These are phyloP conservation scores for Nosema muscidifuracis DNA, from an alignment of 371 early-diverging fungal genomes.

Conservation along the genomic window DNA sequence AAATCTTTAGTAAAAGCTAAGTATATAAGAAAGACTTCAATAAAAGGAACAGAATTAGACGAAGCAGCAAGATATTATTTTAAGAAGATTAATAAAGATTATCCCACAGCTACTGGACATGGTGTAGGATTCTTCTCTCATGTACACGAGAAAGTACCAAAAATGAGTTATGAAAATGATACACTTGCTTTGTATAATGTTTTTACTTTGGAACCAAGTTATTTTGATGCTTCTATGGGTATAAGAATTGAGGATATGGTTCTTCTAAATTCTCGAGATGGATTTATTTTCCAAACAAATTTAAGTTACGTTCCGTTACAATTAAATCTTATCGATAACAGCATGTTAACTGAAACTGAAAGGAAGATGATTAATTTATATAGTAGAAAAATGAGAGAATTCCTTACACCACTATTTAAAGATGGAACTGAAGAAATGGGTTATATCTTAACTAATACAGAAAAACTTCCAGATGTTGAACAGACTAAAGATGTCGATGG, in stretches of 20 bases:
- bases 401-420: not conserved
- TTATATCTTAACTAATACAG: not conserved
- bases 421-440: not conserved
- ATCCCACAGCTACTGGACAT: constrained; percentile 95
- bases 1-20: constrained; percentile 83
- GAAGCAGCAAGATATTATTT: constrained; percentile 1
- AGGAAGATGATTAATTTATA: constrained; percentile 47
- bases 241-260: constrained; percentile 91
- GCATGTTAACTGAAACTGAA: constrained; percentile 52
- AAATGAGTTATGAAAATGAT: constrained; percentile 67
- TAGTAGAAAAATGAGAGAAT: constrained; percentile 11
- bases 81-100: constrained; percentile 78
- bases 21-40: constrained; percentile 74
- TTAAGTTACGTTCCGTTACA: constrained; percentile 60
- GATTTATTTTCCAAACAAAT: constrained; percentile 56
- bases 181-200: constrained; percentile 30
- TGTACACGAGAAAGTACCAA: constrained; percentile 96
- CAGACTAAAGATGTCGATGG: not conserved
- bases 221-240: constrained; percentile 87
- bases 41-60: constrained; percentile 61
- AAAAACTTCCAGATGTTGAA: not conserved
- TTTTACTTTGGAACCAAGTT: constrained; percentile 76
- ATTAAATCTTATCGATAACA: constrained; percentile 43
- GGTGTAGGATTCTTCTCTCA: constrained; percentile 93
- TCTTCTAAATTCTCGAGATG: constrained; percentile 63